Percentiles rank a stretch among this genome's conserved stretches.
Conservation (phyloP, 2,329 filamentous ascomycete species). For the Mollisiaceae sp. region DNA sequence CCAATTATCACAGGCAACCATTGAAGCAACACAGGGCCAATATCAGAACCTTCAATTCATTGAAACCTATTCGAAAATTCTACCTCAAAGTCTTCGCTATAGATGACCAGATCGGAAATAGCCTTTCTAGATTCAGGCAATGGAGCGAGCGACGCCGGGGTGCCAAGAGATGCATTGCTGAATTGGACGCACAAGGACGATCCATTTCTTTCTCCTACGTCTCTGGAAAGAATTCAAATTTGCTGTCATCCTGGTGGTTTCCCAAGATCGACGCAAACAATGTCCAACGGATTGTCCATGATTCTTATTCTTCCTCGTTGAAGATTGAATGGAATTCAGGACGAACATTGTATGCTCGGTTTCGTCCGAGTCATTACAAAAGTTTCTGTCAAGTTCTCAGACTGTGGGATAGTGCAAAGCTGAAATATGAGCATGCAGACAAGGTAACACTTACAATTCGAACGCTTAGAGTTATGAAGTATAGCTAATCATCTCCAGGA, state of each 20-base stretch:
- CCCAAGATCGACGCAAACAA: not conserved
- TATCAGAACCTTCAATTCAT: not conserved
- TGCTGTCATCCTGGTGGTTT: not conserved
- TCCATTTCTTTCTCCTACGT: not conserved
- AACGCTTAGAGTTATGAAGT: not conserved
- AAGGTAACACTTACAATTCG: not conserved
- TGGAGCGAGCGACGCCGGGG: not conserved
- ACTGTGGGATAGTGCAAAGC: not conserved
- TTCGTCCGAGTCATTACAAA: constrained; percentile 1
- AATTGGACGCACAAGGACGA: not conserved
- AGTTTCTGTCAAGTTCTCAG: not conserved
- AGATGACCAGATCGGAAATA: not conserved
- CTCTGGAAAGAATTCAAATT: not conserved
- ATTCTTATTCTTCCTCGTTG: not conserved
- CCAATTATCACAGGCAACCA: not conserved
- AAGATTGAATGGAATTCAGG: not conserved
- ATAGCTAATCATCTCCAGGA: not conserved
- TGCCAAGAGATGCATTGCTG: not conserved
- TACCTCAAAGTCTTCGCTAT: not conserved
- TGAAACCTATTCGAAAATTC: not conserved
- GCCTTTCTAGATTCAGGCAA: not conserved
- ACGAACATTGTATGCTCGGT: not conserved
- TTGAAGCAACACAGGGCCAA: not conserved
- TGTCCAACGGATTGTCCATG: not conserved
- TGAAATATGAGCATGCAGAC: not conserved